These are phyloP conservation scores for Sisymbrium irio DNA, from an alignment of 345 rosid species.

Conservation along the genomic window DNA sequence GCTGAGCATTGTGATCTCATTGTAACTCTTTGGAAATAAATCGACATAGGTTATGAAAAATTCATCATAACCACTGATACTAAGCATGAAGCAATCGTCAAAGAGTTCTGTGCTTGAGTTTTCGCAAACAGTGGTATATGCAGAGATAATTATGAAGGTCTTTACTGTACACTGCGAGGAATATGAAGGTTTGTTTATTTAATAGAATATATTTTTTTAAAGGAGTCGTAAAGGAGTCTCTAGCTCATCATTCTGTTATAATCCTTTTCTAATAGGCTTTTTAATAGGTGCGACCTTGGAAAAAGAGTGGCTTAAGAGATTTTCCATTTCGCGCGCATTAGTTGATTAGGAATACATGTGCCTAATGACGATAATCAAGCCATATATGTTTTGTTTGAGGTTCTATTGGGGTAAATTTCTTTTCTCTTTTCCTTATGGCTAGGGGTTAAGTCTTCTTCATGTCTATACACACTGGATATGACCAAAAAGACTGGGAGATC, in stretches of 20 bases:
- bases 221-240: neutral
- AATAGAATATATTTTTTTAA: neutral
- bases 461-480: too few species aligned
- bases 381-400: slow-evolving; percentile 98
- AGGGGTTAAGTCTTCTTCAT: too few species aligned
- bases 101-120: slow-evolving; percentile 75
- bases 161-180: slow-evolving; percentile 96
- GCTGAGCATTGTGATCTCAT: slow-evolving; percentile 79
- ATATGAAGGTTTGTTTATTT: slow-evolving; percentile 61
- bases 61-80: slow-evolving; percentile 91
- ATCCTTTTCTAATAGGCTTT: slow-evolving; percentile 12
- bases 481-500: too few species aligned
- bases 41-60: slow-evolving; percentile 72
- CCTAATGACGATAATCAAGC: slow-evolving; percentile 87
- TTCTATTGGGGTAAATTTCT: slow-evolving; percentile 70
- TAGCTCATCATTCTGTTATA: slow-evolving; percentile 10
- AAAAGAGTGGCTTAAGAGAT: slow-evolving; percentile 81
- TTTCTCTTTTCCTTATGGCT: neutral
- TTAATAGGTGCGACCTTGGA: slow-evolving; percentile 87
- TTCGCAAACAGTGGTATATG: slow-evolving; percentile 88
- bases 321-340: slow-evolving; percentile 90
- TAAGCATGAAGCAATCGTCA: slow-evolving; percentile 81
- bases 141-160: slow-evolving; percentile 84
- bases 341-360: slow-evolving; percentile 96
- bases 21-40: slow-evolving; percentile 72